Percentiles rank a stretch among this genome's conserved stretches.
Evolutionary conservation across 768 basidiomycete genomes (phyloP).

Genomic region (Fomitopsis pulvina): DNA sequence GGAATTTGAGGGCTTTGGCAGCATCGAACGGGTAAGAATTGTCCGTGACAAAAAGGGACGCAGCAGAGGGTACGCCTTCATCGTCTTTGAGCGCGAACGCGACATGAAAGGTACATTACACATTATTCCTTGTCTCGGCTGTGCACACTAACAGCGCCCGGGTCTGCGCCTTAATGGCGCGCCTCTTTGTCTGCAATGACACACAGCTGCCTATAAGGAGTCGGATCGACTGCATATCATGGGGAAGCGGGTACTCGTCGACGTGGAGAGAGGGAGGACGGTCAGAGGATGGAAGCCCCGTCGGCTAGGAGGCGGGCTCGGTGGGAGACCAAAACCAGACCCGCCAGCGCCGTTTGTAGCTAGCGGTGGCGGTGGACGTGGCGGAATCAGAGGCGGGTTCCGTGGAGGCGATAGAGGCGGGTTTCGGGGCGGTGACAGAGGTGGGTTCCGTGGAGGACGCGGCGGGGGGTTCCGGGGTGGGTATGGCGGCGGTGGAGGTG

Average conservation of each 20-base stretch:
- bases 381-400: constrained; percentile 29
- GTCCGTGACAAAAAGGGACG: constrained; percentile 88
- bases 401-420: constrained; percentile 37
- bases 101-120: constrained; percentile 90
- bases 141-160: constrained; percentile 16
- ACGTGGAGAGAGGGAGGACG: constrained; percentile 96
- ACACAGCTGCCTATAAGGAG: constrained; percentile 90
- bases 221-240: constrained; percentile 95
- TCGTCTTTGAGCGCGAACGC: constrained; percentile 95
- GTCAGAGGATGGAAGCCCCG: constrained; percentile 99
- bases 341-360: constrained; percentile 30
- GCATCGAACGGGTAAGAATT: constrained; percentile 90
- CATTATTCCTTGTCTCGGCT: constrained; percentile 12
- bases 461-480: constrained; percentile 35
- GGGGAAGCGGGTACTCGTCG: constrained; percentile 93
- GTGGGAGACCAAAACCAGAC: constrained; percentile 89
- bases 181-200: constrained; percentile 16
- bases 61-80: constrained; percentile 89
- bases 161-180: constrained; percentile 15
- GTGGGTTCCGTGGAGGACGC: constrained; percentile 23
- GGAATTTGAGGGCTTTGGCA: constrained; percentile 94
- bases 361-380: constrained; percentile 39
- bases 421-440: constrained; percentile 29
- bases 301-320: constrained; percentile 95
- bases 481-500: constrained; percentile 35